Base-by-base conservation (phyloP, 371 early-diverging fungal species). In the Circinella umbellata region DNA sequence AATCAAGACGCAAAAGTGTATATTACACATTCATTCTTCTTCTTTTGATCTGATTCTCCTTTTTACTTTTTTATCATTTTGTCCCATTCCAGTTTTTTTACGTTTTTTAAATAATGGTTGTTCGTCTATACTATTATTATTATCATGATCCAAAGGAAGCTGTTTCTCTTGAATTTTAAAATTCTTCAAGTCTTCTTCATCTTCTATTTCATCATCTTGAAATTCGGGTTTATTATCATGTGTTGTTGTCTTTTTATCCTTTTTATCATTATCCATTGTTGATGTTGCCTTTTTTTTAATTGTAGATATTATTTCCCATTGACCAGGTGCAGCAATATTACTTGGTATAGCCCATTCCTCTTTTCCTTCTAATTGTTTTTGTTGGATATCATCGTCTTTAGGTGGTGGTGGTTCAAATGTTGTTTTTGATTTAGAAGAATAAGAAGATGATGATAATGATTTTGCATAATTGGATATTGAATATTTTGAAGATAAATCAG, bases 131-230 rank as follows among this genome's bases (percentile, higher is more conserved):
- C 27, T 62, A 15, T 72, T 71, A 10, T 71, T 61, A 46, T 74
- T 71, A 36, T 59, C 11, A 49, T 75, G 27, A 62, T 76, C 69
- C 11, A 48, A 60, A 38, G 80, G 79, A 54, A 72, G 83, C 47
- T 87, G 84, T 60, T 88, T 88, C 66, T 88, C 90, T 35, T 76
- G 80, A 17, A 89, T 77, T 69, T 85, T 87, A 66, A 87, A 88
- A 47, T 73, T 71, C 14, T 77, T 69, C 66, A 87, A 64, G 49
- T 88, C 85, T 38, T 86, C 85, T 54, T 85, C 78, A 49, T 84
- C 76, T 35, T 70, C 81, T 5, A 71, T 84, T 3, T 84, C 83
- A 18, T 85, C 87, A 18, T 86, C 82, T 64, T 82, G 81, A 48
- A 80, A 68, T 34, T 83, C 77, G 10, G 79, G 75, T 17, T 37